phyloP scores from a whole-genome alignment of 169 alveolate species.

The Plasmodium knowlesi region DNA sequence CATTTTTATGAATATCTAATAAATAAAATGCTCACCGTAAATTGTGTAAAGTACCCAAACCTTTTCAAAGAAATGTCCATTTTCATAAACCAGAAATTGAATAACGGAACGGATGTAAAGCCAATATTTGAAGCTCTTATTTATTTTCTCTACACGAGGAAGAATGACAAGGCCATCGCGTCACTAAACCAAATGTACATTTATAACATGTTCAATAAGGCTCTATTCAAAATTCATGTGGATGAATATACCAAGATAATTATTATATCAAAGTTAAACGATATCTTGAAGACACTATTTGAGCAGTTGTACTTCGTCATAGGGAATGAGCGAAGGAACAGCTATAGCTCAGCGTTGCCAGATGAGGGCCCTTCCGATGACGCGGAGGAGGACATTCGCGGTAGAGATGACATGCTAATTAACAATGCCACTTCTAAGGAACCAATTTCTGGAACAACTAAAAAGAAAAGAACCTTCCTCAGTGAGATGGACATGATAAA shows the following conservation, averaged over 20 bases:
- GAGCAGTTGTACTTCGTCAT: background rate
- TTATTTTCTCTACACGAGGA: slow-evolving; percentile 2
- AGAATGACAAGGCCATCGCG: background rate
- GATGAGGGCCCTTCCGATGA: background rate
- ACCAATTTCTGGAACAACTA: background rate
- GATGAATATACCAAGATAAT: slow-evolving; percentile 38
- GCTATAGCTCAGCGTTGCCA: background rate
- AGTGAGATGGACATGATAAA: slow-evolving; percentile 16
- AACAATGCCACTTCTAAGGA: background rate
- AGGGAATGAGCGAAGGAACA: slow-evolving; percentile 7
- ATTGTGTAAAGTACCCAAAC: background rate
- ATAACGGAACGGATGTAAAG: slow-evolving; percentile 7
- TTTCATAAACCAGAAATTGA: slow-evolving; percentile 35
- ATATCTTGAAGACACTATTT: slow-evolving; percentile 22
- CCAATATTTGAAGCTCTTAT: slow-evolving; percentile 45
- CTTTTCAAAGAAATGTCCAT: slow-evolving; percentile 45
- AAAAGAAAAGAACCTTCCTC: background rate
- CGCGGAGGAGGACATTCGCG: background rate
- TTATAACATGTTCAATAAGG: slow-evolving; percentile 29
- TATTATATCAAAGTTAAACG: slow-evolving; percentile 50
- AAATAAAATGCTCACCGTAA: slow-evolving; percentile 7
- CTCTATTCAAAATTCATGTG: slow-evolving; percentile 24
- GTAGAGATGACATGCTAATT: background rate
- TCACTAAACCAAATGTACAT: slow-evolving; percentile 42
- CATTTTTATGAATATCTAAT: slow-evolving; percentile 21